Evolutionary conservation across 345 rosid genomes (phyloP).

Genomic region (Abelmoschus esculentus): DNA sequence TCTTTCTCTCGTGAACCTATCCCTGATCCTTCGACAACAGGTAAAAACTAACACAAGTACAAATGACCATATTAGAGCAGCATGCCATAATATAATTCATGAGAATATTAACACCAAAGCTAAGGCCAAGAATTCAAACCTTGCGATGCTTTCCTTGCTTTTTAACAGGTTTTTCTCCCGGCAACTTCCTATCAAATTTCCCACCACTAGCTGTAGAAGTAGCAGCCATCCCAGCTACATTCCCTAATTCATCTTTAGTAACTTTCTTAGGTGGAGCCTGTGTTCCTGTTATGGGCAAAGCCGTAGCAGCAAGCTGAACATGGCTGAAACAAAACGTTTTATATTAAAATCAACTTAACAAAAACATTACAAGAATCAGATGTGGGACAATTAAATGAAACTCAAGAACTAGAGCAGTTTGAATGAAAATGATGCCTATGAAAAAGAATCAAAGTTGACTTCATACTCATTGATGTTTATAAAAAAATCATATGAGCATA

Average conservation of each 20-base stretch:
- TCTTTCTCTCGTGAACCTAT: conserved; percentile 57
- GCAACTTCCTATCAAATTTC: conserved; percentile 83
- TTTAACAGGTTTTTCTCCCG: conserved; percentile 75
- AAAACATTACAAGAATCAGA: neutral
- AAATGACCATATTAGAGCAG: too few relatives aligned
- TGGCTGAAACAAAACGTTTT: conserved; percentile 44
- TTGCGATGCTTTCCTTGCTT: conserved; percentile 76
- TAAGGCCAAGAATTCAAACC: conserved; percentile 32
- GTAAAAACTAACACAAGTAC: conserved; percentile 19
- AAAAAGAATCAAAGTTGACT: too few relatives aligned
- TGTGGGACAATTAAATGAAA: too few relatives aligned
- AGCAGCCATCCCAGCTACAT: conserved; percentile 88
- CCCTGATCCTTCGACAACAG: conserved; percentile 62
- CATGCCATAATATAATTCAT: too few relatives aligned
- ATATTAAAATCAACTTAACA: neutral
- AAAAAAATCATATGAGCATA: too few relatives aligned
- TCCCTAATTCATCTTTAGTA: conserved; percentile 62
- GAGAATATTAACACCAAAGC: too few relatives aligned
- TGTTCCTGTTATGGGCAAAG: conserved; percentile 85
- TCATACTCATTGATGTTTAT: too few relatives aligned
- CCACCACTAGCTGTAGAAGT: conserved; percentile 96
- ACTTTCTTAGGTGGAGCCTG: conserved; percentile 57
- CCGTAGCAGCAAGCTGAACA: conserved; percentile 77
- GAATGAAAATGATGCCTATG: too few relatives aligned
- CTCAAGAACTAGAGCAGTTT: too few relatives aligned